Evolutionary conservation across 306 rosid species (phyloP).

Genomic region (Inga oerstediana): DNA sequence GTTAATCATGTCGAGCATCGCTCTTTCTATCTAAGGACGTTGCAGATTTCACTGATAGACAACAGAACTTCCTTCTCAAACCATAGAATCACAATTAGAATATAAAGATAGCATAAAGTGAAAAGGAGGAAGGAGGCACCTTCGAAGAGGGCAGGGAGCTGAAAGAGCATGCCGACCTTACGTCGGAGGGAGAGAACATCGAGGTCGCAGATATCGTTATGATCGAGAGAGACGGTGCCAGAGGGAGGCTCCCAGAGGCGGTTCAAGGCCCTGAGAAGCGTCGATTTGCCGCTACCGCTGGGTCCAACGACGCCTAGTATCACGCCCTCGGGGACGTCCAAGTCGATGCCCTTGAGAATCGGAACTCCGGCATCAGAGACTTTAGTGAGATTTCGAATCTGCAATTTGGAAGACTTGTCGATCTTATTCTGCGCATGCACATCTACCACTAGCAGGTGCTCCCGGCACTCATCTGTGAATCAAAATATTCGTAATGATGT

Average conservation of each 20-base stretch:
- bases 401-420: constrained; percentile 41
- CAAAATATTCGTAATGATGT: background rate
- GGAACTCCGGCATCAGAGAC: constrained; percentile 51
- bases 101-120: too few relatives aligned
- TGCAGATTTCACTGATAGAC: background rate
- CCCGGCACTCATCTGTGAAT: constrained; percentile 41
- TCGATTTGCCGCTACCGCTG: constrained; percentile 96
- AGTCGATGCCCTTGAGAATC: constrained; percentile 60
- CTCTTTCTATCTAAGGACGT: background rate
- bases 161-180: constrained; percentile 93
- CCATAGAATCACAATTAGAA: background rate
- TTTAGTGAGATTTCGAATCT: constrained; percentile 58
- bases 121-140: constrained; percentile 38
- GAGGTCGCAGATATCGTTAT: constrained; percentile 54
- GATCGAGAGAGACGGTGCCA: constrained; percentile 68
- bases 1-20: background rate
- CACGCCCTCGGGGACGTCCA: constrained; percentile 65
- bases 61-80: constrained; percentile 1
- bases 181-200: constrained; percentile 90
- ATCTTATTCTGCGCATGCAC: constrained; percentile 31
- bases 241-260: constrained; percentile 92
- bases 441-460: constrained; percentile 48
- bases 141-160: constrained; percentile 88
- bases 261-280: constrained; percentile 73
- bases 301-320: constrained; percentile 86